A percentile compares a stretch with the other conserved stretches of the same genome.
Evolutionary conservation across 805 yeast species (phyloP).

Genomic region (Phaffomyces opuntiae): DNA sequence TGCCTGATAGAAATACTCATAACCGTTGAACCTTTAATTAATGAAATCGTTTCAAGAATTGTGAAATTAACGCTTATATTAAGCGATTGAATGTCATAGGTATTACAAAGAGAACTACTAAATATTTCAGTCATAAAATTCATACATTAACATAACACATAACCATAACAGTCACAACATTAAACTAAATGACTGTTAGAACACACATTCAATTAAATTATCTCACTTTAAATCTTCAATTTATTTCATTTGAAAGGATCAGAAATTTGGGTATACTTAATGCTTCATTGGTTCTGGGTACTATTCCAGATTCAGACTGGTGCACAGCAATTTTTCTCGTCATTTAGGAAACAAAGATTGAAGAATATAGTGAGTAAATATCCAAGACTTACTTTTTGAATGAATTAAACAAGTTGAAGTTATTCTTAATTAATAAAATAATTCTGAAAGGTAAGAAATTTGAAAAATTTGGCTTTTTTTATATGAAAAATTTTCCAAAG

Average conservation of each 20-base stretch:
- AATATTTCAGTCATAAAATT: no score
- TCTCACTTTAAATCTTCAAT: not conserved
- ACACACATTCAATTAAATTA: not conserved
- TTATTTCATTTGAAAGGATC: constrained; percentile 10
- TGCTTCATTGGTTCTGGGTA: constrained; percentile 23
- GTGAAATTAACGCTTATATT: no score
- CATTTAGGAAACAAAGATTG: constrained; percentile 7
- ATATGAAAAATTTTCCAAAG: no score
- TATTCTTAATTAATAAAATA: not conserved
- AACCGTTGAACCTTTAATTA: no score
- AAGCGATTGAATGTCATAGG: no score
- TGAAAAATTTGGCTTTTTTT: not conserved
- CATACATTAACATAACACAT: no score
- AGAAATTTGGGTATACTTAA: constrained; percentile 28
- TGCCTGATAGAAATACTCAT: no score
- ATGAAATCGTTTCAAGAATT: no score
- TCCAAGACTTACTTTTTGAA: not conserved
- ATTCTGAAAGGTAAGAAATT: not conserved
- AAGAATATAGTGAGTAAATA: not conserved
- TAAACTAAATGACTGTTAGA: not conserved
- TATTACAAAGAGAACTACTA: no score
- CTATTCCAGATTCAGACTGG: constrained; percentile 24
- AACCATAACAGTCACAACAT: no score
- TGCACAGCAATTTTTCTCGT: constrained; percentile 27
- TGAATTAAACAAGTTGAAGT: no score